phyloP scores from a whole-genome alignment of 352 stramenopile genomes.

The Plasmopara muralis region DNA sequence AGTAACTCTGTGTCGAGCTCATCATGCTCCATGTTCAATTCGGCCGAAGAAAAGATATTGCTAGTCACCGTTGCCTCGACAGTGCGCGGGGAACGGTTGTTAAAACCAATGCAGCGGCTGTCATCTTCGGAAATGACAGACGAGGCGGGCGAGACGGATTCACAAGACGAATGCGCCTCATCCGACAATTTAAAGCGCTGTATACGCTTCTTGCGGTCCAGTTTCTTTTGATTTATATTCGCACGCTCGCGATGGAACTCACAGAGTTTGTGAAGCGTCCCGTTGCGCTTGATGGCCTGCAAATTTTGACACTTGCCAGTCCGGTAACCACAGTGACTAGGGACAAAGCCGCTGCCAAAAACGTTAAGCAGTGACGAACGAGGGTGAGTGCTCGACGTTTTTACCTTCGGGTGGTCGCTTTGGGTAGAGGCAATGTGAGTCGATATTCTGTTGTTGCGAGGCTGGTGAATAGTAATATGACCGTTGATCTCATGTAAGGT shows the following conservation, averaged over 20 bases:
- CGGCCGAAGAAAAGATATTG: constrained; percentile 17
- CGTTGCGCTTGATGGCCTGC: constrained; percentile 75
- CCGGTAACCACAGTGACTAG: constrained; percentile 64
- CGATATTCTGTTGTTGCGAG: constrained; percentile 9
- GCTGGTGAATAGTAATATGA: background rate
- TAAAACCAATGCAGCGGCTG: constrained; percentile 11
- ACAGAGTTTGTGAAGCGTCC: constrained; percentile 80
- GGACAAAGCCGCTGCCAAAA: constrained; percentile 1
- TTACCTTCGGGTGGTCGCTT: constrained; percentile 8
- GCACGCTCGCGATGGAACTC: constrained; percentile 79
- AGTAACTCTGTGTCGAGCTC: constrained; percentile 19
- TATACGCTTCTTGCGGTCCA: constrained; percentile 80
- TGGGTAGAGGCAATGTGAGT: constrained; percentile 7
- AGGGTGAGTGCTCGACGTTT: constrained; percentile 5
- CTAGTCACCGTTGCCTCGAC: constrained; percentile 40
- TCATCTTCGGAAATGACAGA: constrained; percentile 38
- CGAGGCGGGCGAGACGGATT: constrained; percentile 23
- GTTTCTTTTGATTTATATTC: constrained; percentile 83
- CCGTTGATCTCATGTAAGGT: constrained; percentile 12
- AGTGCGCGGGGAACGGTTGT: constrained; percentile 39
- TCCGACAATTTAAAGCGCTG: constrained; percentile 25
- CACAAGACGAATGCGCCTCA: constrained; percentile 29
- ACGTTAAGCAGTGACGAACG: constrained; percentile 6
- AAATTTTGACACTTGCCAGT: constrained; percentile 80
- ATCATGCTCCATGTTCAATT: constrained; percentile 10